phyloP scores from a whole-genome alignment of 2,329 filamentous ascomycete species.

The Hypomyces rosellus region DNA sequence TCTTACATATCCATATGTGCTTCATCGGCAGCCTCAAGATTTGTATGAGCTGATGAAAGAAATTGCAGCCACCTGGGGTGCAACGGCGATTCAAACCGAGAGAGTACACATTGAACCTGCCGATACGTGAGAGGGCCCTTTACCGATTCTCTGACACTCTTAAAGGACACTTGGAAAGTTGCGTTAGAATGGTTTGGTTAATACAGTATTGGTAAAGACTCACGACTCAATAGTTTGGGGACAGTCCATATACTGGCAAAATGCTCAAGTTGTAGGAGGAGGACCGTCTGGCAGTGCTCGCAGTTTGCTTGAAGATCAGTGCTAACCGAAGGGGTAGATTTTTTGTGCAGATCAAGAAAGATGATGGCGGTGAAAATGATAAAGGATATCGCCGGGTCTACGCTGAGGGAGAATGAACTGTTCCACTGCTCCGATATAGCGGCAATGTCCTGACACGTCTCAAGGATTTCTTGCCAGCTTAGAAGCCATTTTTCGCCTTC shows the following conservation, averaged over 20 bases:
- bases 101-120: conserved; percentile 10
- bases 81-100: conserved; percentile 13
- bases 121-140: conserved; percentile 3
- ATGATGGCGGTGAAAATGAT: conserved; percentile 11
- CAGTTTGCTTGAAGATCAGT: not conserved
- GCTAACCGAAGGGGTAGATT: conserved; percentile 1
- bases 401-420: conserved; percentile 2
- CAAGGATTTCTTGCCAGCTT: conserved; percentile 13
- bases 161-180: conserved; percentile 11
- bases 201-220: not conserved
- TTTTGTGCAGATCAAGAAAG: conserved; percentile 10
- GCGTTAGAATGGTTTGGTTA: too few species aligned
- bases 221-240: conserved; percentile 13
- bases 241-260: conserved; percentile 13
- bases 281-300: conserved; percentile 9
- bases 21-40: not conserved
- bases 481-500: conserved; percentile 10
- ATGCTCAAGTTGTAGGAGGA: conserved; percentile 12
- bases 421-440: conserved; percentile 9
- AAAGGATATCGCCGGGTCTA: conserved; percentile 12
- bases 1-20: too few species aligned
- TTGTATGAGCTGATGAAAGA: conserved; percentile 6
- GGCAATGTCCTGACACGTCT: conserved; percentile 12
- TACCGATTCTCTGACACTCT: conserved; percentile 7
- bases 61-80: conserved; percentile 15